Evolutionary conservation across 2,329 filamentous ascomycete species (phyloP).

Genomic region (Arthroderma sp.): DNA sequence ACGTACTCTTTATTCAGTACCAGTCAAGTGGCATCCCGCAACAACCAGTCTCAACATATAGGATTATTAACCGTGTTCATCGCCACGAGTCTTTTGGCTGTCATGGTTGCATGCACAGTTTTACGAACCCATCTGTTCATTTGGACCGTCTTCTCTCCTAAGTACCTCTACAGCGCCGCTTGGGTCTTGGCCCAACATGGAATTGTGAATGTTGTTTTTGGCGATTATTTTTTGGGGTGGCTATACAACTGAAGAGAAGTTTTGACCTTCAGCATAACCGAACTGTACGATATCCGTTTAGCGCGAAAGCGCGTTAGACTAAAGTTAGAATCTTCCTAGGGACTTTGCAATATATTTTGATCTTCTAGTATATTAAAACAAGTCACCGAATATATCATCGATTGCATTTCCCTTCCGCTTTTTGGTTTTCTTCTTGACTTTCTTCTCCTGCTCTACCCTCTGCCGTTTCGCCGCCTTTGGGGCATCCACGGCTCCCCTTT

Average conservation of each 20-base stretch:
- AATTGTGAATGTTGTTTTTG: constrained; percentile 52
- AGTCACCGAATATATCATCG: constrained; percentile 51
- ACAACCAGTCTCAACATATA: constrained; percentile 19
- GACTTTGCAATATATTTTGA: no score
- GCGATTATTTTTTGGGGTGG: constrained; percentile 43
- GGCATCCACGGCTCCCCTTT: constrained; percentile 1
- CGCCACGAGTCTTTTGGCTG: constrained; percentile 50
- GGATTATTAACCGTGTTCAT: constrained; percentile 58
- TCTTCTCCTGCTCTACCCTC: constrained; percentile 4
- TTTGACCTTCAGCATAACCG: not conserved
- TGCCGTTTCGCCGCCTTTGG: not conserved
- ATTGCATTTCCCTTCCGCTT: constrained; percentile 52
- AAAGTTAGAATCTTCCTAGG: no score
- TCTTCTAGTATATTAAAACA: not conserved
- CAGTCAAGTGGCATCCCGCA: constrained; percentile 7
- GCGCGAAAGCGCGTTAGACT: no score
- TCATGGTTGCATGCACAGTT: constrained; percentile 79
- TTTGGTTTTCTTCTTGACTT: constrained; percentile 42
- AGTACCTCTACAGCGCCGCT: constrained; percentile 82
- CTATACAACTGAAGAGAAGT: constrained; percentile 9
- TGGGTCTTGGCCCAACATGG: constrained; percentile 80
- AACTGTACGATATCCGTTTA: no score
- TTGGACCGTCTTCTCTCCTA: constrained; percentile 97
- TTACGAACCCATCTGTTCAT: constrained; percentile 87
- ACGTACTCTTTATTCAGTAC: constrained; percentile 26